Percentiles rank a stretch among this genome's conserved stretches.
These are phyloP conservation scores for Xylariaceae sp. DNA, from an alignment of 2,329 filamentous ascomycete genomes.

Conservation along the genomic window DNA sequence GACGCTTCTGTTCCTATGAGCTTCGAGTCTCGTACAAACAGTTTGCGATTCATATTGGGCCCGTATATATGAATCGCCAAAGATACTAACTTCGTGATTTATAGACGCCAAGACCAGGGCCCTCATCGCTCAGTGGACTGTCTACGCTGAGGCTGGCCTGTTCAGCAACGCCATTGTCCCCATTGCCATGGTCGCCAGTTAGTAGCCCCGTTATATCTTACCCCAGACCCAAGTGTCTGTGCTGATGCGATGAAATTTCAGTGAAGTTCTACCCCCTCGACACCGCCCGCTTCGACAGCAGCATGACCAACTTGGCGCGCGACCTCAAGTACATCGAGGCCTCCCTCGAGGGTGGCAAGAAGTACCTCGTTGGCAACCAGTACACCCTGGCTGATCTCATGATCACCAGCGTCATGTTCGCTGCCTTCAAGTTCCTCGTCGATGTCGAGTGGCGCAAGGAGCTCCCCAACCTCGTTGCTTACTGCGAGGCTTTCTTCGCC, in stretches of 20 bases:
- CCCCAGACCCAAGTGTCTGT: background rate
- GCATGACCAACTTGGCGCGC: slow-evolving; percentile 24
- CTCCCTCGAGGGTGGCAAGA: slow-evolving; percentile 31
- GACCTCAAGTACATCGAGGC: slow-evolving; percentile 31
- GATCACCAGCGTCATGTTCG: slow-evolving; percentile 29
- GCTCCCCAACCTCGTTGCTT: slow-evolving; percentile 32
- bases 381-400: slow-evolving; percentile 37
- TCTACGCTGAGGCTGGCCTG: slow-evolving; percentile 36
- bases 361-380: slow-evolving; percentile 36
- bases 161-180: slow-evolving; percentile 2
- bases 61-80: background rate
- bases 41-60: background rate
- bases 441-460: slow-evolving; percentile 35
- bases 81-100: background rate
- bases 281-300: slow-evolving; percentile 23
- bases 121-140: slow-evolving; percentile 42
- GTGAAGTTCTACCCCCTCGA: slow-evolving; percentile 26
- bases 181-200: slow-evolving; percentile 11
- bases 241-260: background rate
- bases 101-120: slow-evolving; percentile 37
- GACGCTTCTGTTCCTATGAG: no score
- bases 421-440: slow-evolving; percentile 27
- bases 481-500: slow-evolving; percentile 29
- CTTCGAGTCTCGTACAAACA: no score
- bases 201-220: background rate